phyloP scores from a whole-genome alignment of 2,329 filamentous ascomycete species.

The Truncatella angustata region DNA sequence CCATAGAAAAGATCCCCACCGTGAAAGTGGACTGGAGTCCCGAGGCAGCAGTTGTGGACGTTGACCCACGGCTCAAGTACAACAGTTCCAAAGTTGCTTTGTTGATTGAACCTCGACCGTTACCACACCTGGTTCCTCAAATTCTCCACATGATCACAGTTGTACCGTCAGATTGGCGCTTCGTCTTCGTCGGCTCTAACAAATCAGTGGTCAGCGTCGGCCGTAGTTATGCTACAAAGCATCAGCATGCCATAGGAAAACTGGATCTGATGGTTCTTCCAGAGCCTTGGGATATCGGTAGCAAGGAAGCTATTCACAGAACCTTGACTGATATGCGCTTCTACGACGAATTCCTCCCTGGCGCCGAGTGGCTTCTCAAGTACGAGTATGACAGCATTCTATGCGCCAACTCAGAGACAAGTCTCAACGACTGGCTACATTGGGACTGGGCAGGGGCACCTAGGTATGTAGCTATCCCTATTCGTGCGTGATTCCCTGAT shows the following conservation, averaged over 20 bases:
- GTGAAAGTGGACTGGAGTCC: conserved; percentile 40
- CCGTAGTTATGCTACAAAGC: conserved; percentile 43
- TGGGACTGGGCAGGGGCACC: conserved; percentile 55
- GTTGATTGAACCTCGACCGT: conserved; percentile 47
- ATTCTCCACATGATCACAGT: conserved; percentile 52
- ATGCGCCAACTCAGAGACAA: conserved; percentile 50
- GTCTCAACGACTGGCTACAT: conserved; percentile 52
- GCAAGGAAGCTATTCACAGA: conserved; percentile 46
- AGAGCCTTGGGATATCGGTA: conserved; percentile 42
- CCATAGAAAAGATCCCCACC: conserved; percentile 32
- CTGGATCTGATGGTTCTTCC: conserved; percentile 49
- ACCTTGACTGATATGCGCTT: conserved; percentile 50
- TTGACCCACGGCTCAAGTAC: conserved; percentile 33
- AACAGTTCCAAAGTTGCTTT: conserved; percentile 52
- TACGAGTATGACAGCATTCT: conserved; percentile 56
- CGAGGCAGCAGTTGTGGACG: conserved; percentile 6
- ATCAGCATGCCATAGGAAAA: conserved; percentile 50
- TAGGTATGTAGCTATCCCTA: conserved; percentile 32
- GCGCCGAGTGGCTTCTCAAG: conserved; percentile 52
- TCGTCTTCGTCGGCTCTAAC: conserved; percentile 50
- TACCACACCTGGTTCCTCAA: conserved; percentile 48
- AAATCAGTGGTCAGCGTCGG: conserved; percentile 44
- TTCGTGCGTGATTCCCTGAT: background rate
- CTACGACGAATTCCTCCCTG: conserved; percentile 49
- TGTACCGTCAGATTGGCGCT: conserved; percentile 53